Conservation (phyloP, 1,284 basidiomycete genomes). For the Phylloboletellus chloephorus region DNA sequence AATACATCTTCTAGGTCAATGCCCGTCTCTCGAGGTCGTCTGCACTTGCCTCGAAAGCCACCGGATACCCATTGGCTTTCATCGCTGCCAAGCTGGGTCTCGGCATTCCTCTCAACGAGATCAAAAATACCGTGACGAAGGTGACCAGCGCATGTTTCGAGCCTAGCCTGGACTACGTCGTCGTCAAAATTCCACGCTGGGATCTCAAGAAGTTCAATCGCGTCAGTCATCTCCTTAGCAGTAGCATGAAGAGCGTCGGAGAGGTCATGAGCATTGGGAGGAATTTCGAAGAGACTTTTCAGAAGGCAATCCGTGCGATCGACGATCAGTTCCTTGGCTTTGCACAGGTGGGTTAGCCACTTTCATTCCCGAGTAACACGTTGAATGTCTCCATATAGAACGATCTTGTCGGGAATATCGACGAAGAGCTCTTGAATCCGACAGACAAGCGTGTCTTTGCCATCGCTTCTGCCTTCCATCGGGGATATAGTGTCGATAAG, state of each 20-base stretch:
- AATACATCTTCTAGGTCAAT: slow-evolving; percentile 64
- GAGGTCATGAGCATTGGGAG: slow-evolving; percentile 99
- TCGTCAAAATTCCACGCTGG: slow-evolving; percentile 99
- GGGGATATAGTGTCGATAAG: slow-evolving; percentile 91
- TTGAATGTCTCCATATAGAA: slow-evolving; percentile 46
- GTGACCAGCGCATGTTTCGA: slow-evolving; percentile 97
- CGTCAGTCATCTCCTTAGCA: slow-evolving; percentile 82
- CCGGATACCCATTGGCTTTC: slow-evolving; percentile 96
- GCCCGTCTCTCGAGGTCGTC: slow-evolving; percentile 98
- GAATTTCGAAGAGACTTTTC: slow-evolving; percentile 97
- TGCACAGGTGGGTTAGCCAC: slow-evolving; percentile 55
- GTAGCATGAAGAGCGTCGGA: slow-evolving; percentile 98
- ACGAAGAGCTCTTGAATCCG: slow-evolving; percentile 82
- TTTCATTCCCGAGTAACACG: neutral
- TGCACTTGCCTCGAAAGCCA: slow-evolving; percentile 96
- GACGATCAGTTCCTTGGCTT: slow-evolving; percentile 95
- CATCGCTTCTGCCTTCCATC: slow-evolving; percentile 82
- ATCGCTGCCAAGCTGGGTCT: slow-evolving; percentile 98
- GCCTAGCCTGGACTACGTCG: slow-evolving; percentile 94
- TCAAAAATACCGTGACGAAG: slow-evolving; percentile 96
- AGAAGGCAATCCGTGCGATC: slow-evolving; percentile 95
- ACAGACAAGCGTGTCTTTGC: slow-evolving; percentile 93
- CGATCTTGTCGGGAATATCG: slow-evolving; percentile 76
- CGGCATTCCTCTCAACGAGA: slow-evolving; percentile 95
- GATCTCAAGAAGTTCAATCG: slow-evolving; percentile 97